phyloP scores from a whole-genome alignment of 202 grass and related monocot genomes.

The Bolboschoenoplectus hybrid region DNA sequence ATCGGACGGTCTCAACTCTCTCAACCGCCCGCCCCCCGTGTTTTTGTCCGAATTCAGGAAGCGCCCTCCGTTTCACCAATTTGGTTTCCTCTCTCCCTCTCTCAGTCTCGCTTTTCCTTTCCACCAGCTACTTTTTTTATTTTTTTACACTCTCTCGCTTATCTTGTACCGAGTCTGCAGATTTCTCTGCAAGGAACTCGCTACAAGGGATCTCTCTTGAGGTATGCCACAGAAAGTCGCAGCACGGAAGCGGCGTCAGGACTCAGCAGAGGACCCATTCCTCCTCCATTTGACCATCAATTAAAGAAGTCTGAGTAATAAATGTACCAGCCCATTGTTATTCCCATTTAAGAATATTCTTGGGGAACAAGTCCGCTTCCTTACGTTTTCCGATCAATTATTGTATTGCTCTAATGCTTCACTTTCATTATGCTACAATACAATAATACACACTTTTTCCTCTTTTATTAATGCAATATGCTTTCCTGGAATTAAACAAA shows the following conservation, averaged over 20 bases:
- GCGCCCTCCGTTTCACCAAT: slow-evolving; percentile 12
- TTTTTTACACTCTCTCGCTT: neutral
- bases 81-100: neutral
- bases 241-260: neutral
- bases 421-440: neutral
- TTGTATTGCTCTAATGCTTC: neutral
- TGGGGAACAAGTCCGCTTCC: slow-evolving; percentile 17
- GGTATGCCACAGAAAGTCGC: neutral
- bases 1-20: neutral
- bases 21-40: neutral
- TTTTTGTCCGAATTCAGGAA: slow-evolving; percentile 3
- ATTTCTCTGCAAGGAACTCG: neutral
- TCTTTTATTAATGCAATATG: neutral
- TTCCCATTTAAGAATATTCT: neutral
- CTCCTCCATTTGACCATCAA: slow-evolving; percentile 12
- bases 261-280: neutral
- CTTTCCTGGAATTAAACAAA: neutral
- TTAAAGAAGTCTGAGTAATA: neutral
- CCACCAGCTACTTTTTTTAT: neutral
- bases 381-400: slow-evolving; percentile 5
- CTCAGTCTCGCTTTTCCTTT: slow-evolving; percentile 20
- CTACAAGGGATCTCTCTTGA: neutral
- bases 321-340: no score
- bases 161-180: neutral
- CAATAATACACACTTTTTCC: neutral